Evolutionary conservation across 2,329 filamentous ascomycete genomes (phyloP).

Genomic region (Ascochyta rabiei): DNA sequence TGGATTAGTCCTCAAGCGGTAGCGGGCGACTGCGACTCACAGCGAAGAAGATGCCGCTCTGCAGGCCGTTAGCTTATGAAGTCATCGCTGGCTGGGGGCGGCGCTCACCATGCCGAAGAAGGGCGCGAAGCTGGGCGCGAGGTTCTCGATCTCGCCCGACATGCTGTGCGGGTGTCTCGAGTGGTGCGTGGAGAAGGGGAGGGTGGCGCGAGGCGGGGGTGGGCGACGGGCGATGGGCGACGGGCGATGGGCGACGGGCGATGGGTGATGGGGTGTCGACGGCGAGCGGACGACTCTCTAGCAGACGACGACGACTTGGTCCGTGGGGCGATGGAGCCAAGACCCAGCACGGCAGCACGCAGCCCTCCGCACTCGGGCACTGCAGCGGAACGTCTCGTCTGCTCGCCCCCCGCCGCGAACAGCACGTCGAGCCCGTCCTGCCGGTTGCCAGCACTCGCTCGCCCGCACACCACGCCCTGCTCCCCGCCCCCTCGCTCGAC

Average conservation of each 20-base stretch:
- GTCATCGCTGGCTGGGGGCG: constrained; percentile 18
- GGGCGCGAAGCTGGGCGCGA: constrained; percentile 79
- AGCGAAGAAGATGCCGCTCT: constrained; percentile 79
- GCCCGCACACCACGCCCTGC: constrained; percentile 8
- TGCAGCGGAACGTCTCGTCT: constrained; percentile 1
- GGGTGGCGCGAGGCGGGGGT: constrained; percentile 1
- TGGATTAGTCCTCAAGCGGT: constrained; percentile 25
- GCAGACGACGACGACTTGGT: neutral
- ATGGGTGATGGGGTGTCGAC: constrained; percentile 1
- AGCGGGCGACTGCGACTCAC: constrained; percentile 42
- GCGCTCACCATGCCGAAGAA: constrained; percentile 83
- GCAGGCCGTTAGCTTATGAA: constrained; percentile 46
- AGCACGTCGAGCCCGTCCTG: constrained; percentile 2
- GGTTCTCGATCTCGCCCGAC: constrained; percentile 27
- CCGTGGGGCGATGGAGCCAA: constrained; percentile 1
- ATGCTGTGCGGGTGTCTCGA: constrained; percentile 19
- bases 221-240: neutral
- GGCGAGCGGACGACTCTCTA: neutral
- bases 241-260: neutral
- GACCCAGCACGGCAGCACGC: neutral
- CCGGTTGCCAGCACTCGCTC: constrained; percentile 1
- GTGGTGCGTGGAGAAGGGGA: neutral
- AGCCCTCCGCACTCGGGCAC: no score
- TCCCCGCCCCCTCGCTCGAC: neutral
- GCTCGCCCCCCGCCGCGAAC: constrained; percentile 3